Base-by-base conservation (phyloP, 805 yeast genomes). In the Diddensiella caesifluorescens region DNA sequence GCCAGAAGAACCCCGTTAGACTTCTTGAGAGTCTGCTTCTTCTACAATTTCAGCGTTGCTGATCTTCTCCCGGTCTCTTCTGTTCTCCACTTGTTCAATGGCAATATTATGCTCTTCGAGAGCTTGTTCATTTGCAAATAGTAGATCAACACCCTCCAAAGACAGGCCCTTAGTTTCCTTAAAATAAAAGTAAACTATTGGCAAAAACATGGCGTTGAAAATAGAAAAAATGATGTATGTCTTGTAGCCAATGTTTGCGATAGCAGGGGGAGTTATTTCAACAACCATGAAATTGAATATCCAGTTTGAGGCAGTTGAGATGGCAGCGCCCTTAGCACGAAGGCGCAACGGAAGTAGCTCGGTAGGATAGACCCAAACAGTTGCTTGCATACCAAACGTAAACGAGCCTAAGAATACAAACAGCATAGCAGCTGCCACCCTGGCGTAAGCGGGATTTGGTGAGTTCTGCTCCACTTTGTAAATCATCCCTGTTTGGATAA, bases 251-350 rank as follows among this genome's bases (percentile, higher is more conserved):
- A 87, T 83, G 4, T 63, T 40, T 51, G 80, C 92, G 54, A 86
- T 78, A 47, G 86, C 68, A 15, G 85, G 74, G 1, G 95, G 95
- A 0, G 94, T 83, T 75, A 82, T 75, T 62, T 84, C 89, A 12
- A 95, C 95, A 22, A 87, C 95, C 22, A 87, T 63, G 66, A 85
- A 87, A 61, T 87, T 87, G 65, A 84, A 87, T 6, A 83, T 70
- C 96, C 96, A 87, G 60, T 87, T 88, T 3, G 92, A 75, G 2
- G 95, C 95, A 2, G 95, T 85, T 0, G 94, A 80, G 47, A 84
- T 65, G 2, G 94, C 84, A 0, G 94, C 89, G 44, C 95, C 94
- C 51, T 86, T 82, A 2, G 94, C 83, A 37, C 95, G 73, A 6
- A 86, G 85, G 19, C 79, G 70, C 48, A 83, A 74, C 0, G 95